Base-by-base conservation (phyloP, 176 grass and related monocot species). In the Oryza nivara region DNA sequence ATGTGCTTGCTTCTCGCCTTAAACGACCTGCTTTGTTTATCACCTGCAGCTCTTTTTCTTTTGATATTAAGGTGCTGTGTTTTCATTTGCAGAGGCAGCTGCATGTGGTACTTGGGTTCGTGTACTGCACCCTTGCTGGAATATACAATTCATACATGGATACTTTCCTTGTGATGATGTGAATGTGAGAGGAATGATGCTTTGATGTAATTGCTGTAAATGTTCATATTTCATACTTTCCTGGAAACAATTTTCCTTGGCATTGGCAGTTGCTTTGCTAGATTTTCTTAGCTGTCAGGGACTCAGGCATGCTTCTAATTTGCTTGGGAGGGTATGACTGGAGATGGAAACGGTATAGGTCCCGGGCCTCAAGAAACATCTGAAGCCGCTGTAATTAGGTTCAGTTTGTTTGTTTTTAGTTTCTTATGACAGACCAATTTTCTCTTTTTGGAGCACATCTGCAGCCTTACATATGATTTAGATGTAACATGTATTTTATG, bases 191-290 rank as follows among this genome's bases (percentile, higher is more conserved):
- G 74, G 82, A 67, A 83, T 34, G 40, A 83, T 67, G 15, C 71
- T 68, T 83, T 71, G 61, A 36, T 89, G 87, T 92, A 92, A 69
- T 85, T 93, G 82, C 51, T 93, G 92, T 93, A 90, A 92, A 84
- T 92, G 91, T 84, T 87, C 80, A 92, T 72, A 84, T 72, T 47
- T 73, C 63, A 89, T 84, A 72, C 87, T 77, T 74, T 80, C 6
- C 71, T 87, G 38, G 76, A 71, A 87, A 90, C 51, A 79, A 58
- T 82, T 84, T 87, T 87, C 44, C 81, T 56, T 72, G 46, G 77
- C 80, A 73, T 81, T 67, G 65, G 67, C 85, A 77, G 82, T 85
- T 88, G 81, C 67, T 88, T 83, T 74, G 80, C 69, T 90, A 73
- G 74, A 65, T 65, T 89, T 83, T 65, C 34, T 76, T 77, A 83